phyloP scores from a whole-genome alignment of 139 green algal genomes.

The Asterochloris sp. region DNA sequence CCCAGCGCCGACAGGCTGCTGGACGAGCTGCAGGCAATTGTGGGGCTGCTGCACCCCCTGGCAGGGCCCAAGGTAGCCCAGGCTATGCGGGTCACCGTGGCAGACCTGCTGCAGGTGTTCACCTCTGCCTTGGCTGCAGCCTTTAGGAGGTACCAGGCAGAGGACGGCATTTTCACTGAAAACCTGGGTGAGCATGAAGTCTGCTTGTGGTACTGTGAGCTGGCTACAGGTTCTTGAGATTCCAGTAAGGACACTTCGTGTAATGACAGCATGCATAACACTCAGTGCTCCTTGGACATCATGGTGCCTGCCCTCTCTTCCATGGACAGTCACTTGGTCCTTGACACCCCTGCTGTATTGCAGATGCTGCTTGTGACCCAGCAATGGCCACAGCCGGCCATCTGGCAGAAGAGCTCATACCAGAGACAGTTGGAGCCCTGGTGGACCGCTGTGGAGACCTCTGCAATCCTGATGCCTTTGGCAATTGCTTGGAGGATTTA shows the following conservation, averaged over 20 bases:
- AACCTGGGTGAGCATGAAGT: not conserved
- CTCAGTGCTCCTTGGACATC: not conserved
- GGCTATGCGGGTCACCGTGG: not conserved
- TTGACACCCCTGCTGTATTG: not conserved
- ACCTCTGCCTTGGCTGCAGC: conserved; percentile 10
- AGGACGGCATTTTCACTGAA: conserved; percentile 13
- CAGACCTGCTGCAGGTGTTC: conserved; percentile 8
- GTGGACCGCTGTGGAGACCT: not conserved
- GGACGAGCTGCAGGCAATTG: conserved; percentile 14
- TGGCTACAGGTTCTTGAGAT: not conserved
- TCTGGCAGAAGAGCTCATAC: conserved; percentile 1
- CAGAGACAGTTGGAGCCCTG: not conserved
- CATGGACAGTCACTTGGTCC: too few relatives aligned
- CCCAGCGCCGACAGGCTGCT: conserved; percentile 18
- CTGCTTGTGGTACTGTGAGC: not conserved
- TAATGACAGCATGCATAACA: not conserved
- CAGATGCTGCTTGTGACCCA: not conserved
- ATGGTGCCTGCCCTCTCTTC: not conserved
- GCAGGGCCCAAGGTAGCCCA: not conserved
- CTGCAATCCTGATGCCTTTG: not conserved
- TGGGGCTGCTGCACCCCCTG: conserved; percentile 1
- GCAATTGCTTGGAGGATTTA: not conserved
- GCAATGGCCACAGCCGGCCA: conserved; percentile 1
- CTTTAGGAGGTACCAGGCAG: conserved; percentile 11
- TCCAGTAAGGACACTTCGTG: not conserved